Evolutionary conservation across 176 grass and related monocot species (phyloP), one percentile per base, ranked within the genome.

Genomic region (Triticum turgidum): DNA sequence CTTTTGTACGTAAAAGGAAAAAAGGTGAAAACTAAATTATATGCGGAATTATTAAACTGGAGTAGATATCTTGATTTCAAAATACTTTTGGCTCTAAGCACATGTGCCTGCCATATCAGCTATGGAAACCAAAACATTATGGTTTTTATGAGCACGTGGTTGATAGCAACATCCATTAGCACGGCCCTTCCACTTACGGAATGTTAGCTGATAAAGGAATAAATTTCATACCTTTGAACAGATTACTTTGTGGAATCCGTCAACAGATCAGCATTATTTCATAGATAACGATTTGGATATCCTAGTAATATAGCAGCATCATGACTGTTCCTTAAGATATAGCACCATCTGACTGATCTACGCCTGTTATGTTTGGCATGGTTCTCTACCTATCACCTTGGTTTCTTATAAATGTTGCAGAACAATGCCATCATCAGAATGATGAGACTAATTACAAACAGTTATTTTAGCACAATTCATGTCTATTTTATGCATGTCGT

Each of bases 141-240:
- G 12, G 67, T 17, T 30, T 41, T 41, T 38, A 69, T 71, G 29
- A 78, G 1, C 37, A 30, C 13, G 29, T 63, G 22, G 42, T 86
- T 65, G 58, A 33, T 83, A 77, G 33, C 11, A 78, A 44, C 73
- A 83, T 54, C 15, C 24, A 27, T 89, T 71, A 63, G n/a, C 77
- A 24, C 83, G 7, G 62, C 64, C 71, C 38, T 14, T 86, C 5
- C 29, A 22, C 2, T 74, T 37, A 35, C 15, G 2, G 65, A 70
- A 86, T 77, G 32, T 66, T 5, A 80, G 15, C 14, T 30, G 51
- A 11, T 63, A 69, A 47, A 54, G 22, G 69, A 51, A 70, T 54
- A 63, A 15, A 15, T 25, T 15, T 14, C n/a, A 69, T 34, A 77
- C 37, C 44, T 69, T 89, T 73, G 70, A 79, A 70, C 58, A 73